Evolutionary conservation across 2,329 filamentous ascomycete genomes (phyloP).

Genomic region (Gaeumannomyces sp.): DNA sequence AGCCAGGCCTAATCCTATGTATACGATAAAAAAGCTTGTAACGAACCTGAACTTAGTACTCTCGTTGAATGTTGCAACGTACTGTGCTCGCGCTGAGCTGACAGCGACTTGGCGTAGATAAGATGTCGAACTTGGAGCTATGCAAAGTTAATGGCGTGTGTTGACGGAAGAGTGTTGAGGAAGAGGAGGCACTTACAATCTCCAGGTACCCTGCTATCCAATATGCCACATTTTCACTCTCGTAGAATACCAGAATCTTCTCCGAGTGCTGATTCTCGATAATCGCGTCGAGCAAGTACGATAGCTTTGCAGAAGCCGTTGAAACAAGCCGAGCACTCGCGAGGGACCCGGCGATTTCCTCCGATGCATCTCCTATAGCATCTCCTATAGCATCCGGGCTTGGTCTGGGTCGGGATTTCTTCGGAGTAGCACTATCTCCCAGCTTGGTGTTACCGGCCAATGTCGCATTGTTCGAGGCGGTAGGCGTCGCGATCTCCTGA

Average conservation of each 20-base stretch:
- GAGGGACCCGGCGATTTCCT: conserved; percentile 41
- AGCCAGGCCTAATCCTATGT: background rate
- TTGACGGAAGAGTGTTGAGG: background rate
- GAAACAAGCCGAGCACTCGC: conserved; percentile 60
- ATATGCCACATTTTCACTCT: conserved; percentile 78
- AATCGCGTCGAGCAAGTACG: conserved; percentile 73
- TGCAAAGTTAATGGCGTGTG: conserved; percentile 1
- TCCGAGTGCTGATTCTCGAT: conserved; percentile 61
- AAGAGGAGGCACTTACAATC: conserved; percentile 39
- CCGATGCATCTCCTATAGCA: background rate
- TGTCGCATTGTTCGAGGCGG: conserved; percentile 12
- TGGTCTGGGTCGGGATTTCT: conserved; percentile 16
- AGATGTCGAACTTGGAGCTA: conserved; percentile 54
- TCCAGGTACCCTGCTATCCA: conserved; percentile 82
- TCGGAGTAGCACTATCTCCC: conserved; percentile 27
- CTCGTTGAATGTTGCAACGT: conserved; percentile 72
- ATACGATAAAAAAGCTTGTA: background rate
- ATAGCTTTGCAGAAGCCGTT: conserved; percentile 80
- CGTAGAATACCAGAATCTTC: conserved; percentile 91
- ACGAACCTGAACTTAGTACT: conserved; percentile 52
- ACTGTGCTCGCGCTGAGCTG: conserved; percentile 61
- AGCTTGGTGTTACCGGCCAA: conserved; percentile 38
- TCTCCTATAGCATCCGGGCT: conserved; percentile 9
- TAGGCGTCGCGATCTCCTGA: conserved; percentile 11
- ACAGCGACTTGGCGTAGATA: conserved; percentile 61